phyloP scores from a whole-genome alignment of 2,329 filamentous ascomycete species.

The Exserohilum rostratum region DNA sequence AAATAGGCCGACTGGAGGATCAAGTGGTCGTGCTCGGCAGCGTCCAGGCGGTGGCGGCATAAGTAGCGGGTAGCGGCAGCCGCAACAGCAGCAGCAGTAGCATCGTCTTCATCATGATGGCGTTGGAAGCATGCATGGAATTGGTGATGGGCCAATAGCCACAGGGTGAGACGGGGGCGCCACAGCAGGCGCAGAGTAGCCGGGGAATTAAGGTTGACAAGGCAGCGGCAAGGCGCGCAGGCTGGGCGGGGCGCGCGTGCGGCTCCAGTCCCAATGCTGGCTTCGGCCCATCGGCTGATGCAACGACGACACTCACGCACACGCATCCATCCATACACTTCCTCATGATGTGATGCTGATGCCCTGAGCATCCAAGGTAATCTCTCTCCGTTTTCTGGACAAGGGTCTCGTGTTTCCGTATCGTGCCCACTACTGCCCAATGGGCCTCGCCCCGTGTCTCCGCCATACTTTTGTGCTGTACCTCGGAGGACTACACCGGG shows the following conservation, averaged over 20 bases:
- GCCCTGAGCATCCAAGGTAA: background rate
- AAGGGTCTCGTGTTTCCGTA: too few species aligned
- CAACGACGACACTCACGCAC: background rate
- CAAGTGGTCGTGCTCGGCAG: too few species aligned
- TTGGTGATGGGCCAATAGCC: too few species aligned
- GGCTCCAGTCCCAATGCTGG: conserved; percentile 1
- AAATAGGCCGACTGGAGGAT: too few species aligned
- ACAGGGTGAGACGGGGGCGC: too few species aligned
- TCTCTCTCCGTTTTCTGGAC: too few species aligned
- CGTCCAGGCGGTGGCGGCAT: too few species aligned
- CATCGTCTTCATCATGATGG: too few species aligned
- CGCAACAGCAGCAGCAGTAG: too few species aligned
- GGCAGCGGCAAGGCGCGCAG: conserved; percentile 2
- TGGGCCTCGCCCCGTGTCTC: background rate
- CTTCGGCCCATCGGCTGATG: background rate
- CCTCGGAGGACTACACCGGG: background rate
- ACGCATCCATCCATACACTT: background rate
- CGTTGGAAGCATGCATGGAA: too few species aligned
- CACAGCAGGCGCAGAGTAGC: background rate
- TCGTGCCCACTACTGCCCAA: background rate
- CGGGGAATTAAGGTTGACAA: background rate
- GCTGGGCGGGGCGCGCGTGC: conserved; percentile 3
- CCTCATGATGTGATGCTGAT: background rate
- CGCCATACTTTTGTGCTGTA: background rate
- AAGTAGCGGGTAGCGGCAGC: too few species aligned